These are phyloP conservation scores for Dothideomycetidae sp. DNA, from an alignment of 2,329 filamentous ascomycete genomes.

Conservation along the genomic window DNA sequence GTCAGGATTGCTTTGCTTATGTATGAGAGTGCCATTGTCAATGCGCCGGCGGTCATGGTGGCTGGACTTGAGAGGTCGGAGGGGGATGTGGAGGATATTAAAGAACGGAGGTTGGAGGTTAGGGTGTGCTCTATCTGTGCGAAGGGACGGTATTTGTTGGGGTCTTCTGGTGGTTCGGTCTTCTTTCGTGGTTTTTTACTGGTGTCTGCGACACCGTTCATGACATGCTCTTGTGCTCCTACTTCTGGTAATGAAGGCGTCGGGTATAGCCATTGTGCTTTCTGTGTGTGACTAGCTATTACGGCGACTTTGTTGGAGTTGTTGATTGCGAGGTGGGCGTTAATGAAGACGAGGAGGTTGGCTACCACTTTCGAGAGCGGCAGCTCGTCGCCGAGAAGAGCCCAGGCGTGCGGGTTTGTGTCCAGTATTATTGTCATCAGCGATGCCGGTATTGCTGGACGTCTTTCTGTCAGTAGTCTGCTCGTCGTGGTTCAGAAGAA, in stretches of 20 bases:
- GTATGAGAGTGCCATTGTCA: slow-evolving; percentile 78
- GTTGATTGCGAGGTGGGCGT: slow-evolving; percentile 87
- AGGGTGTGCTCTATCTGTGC: slow-evolving; percentile 73
- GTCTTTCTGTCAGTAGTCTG: slow-evolving; percentile 6
- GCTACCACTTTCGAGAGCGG: slow-evolving; percentile 74
- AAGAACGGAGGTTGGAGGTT: slow-evolving; percentile 54
- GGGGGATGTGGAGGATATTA: slow-evolving; percentile 55
- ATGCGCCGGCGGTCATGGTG: slow-evolving; percentile 77
- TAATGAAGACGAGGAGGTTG: slow-evolving; percentile 87
- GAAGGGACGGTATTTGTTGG: slow-evolving; percentile 92
- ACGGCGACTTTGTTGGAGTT: slow-evolving; percentile 87
- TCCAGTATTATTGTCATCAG: slow-evolving; percentile 85
- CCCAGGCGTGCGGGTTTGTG: slow-evolving; percentile 92
- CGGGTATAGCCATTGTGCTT: slow-evolving; percentile 83
- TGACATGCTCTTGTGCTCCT: slow-evolving; percentile 16
- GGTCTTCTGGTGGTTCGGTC: slow-evolving; percentile 29
- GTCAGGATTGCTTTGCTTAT: slow-evolving; percentile 62
- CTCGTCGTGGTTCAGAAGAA: no score
- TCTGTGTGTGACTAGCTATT: slow-evolving; percentile 75
- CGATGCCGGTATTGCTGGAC: slow-evolving; percentile 49
- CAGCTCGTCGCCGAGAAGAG: slow-evolving; percentile 56
- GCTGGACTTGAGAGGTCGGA: slow-evolving; percentile 54
- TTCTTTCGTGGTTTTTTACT: no score
- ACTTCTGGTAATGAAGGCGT: slow-evolving; percentile 22
- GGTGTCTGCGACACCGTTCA: slow-evolving; percentile 16